A percentile compares a stretch with the other conserved stretches of the same genome.
Conservation (phyloP, 2,329 filamentous ascomycete genomes). For the Monosporascus ibericus region DNA sequence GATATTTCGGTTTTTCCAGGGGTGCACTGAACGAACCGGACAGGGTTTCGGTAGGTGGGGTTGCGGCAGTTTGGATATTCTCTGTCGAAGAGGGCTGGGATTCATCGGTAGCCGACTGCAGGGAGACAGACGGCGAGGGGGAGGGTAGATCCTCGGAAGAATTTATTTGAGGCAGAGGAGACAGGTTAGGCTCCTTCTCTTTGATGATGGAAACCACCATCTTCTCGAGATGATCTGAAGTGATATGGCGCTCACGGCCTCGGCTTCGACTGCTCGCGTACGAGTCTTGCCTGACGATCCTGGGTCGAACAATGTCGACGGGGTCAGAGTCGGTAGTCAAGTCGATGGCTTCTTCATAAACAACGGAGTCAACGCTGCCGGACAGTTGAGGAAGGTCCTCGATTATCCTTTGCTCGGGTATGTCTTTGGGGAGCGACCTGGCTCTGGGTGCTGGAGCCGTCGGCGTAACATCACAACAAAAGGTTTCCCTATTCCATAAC, state of each 20-base stretch:
- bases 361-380: conserved; percentile 68
- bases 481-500: conserved; percentile 88
- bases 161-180: conserved; percentile 42
- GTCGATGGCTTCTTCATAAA: conserved; percentile 61
- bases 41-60: conserved; percentile 20
- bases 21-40: conserved; percentile 15
- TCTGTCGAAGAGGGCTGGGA: conserved; percentile 38
- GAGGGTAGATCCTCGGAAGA: conserved; percentile 12
- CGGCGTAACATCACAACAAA: conserved; percentile 69
- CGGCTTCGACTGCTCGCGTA: conserved; percentile 64
- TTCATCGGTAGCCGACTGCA: conserved; percentile 42
- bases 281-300: conserved; percentile 66
- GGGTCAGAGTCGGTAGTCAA: conserved; percentile 48
- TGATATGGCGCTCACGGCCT: conserved; percentile 79
- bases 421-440: conserved; percentile 43
- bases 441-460: conserved; percentile 37
- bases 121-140: conserved; percentile 6
- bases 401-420: conserved; percentile 36
- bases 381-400: conserved; percentile 66
- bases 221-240: conserved; percentile 86
- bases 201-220: conserved; percentile 92
- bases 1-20: conserved; percentile 10
- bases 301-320: conserved; percentile 57
- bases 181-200: conserved; percentile 64
- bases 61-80: conserved; percentile 46